Base-by-base conservation (phyloP, 768 basidiomycete species). In the Leccinum boreale region DNA sequence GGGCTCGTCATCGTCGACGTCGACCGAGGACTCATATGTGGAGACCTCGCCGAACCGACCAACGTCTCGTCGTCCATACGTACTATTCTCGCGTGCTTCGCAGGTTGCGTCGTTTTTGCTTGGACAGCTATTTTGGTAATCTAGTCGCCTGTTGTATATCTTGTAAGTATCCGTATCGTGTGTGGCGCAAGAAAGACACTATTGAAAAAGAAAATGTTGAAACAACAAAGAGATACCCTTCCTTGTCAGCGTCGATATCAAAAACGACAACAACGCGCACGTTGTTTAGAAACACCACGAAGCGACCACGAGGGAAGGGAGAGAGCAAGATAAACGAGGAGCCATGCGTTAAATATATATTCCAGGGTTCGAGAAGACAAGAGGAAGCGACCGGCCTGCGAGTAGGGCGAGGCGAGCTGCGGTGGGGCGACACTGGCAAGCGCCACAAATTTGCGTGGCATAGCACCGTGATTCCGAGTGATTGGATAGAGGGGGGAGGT, bases 1-100 rank as follows among this genome's bases (percentile, higher is more conserved):
- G 63, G 66, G 39, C 57, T 63, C 3, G 59, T 57, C 15, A 15
- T 56, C 3, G 68, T 61, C 46, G 66, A 61, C 46, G 58, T 44
- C 17, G 68, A 62, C 35, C 53, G 61, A 31, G 68, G 58, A 14
- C 68, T 70, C 14, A 62, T 58, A 6, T 49, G n/a, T 1, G 65
- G 67, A 29, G 67, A 67, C 39, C 59, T 31, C 19, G 59, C 60
- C 7, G 67, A 66, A 44, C 52, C 64, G 36, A 61, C 44, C 58
- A 68, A 50, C 1, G 69, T 69, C 5, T 70, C 67, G 17, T 69
- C 67, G 10, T 68, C 69, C 64, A 69, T 69, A 5, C 8, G 58
- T n/a, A 11, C 26, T 19, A 5, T 44, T 45, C 14, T 53, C 5
- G 8, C 36, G 12, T 23, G 42, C 35, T 50, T 49, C 15, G 12